Conservation (phyloP, 352 stramenopile genomes). For the Phytophthora lateralis region DNA sequence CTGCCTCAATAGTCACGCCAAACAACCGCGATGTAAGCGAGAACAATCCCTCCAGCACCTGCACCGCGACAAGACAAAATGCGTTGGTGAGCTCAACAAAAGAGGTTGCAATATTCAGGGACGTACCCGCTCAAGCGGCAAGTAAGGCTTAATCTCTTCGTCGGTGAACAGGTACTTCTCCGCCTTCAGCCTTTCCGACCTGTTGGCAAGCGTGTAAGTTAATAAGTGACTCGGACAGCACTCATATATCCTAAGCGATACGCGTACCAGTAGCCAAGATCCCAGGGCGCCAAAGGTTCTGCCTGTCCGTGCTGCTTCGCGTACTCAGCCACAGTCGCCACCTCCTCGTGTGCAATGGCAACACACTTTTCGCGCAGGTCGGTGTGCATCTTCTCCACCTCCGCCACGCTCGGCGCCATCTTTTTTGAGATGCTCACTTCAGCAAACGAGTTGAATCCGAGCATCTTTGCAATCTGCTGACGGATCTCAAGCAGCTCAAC, state of each 20-base stretch:
- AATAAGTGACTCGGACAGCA: background rate
- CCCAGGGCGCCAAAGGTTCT: slow-evolving; percentile 91
- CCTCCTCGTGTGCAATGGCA: slow-evolving; percentile 89
- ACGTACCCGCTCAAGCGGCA: slow-evolving; percentile 92
- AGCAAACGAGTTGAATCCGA: slow-evolving; percentile 95
- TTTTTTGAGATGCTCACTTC: slow-evolving; percentile 95
- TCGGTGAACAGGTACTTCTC: slow-evolving; percentile 95
- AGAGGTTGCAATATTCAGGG: background rate
- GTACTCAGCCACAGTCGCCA: slow-evolving; percentile 90
- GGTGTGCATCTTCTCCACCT: slow-evolving; percentile 93
- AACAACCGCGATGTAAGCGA: slow-evolving; percentile 94
- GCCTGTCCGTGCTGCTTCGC: slow-evolving; percentile 79
- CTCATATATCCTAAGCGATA: background rate
- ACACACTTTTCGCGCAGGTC: slow-evolving; percentile 94
- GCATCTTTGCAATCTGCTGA: slow-evolving; percentile 89
- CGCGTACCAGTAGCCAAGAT: slow-evolving; percentile 92
- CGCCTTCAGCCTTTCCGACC: slow-evolving; percentile 95
- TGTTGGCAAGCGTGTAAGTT: slow-evolving; percentile 5
- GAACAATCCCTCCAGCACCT: slow-evolving; percentile 95
- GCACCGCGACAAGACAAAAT: background rate
- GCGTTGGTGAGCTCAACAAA: background rate
- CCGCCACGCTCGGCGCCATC: slow-evolving; percentile 93
- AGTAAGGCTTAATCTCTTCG: slow-evolving; percentile 98
- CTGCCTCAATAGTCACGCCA: slow-evolving; percentile 91
- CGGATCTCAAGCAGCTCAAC: slow-evolving; percentile 93